Evolutionary conservation across 192 early-diverging fungal species (phyloP).

Genomic region (Pilobolus umbonatus): DNA sequence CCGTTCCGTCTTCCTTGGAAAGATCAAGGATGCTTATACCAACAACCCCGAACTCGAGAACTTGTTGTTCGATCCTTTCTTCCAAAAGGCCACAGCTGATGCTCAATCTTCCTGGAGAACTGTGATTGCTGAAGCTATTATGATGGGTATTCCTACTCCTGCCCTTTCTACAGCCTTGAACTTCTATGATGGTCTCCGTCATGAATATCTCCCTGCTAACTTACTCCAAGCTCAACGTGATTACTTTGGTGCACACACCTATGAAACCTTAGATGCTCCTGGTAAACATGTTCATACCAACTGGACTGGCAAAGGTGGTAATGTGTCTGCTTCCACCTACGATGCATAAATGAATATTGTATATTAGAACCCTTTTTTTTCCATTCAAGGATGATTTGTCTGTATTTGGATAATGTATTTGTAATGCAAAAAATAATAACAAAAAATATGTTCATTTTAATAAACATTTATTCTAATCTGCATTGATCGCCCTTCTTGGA

Average conservation of each 20-base stretch:
- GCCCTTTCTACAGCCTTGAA: conserved; percentile 85
- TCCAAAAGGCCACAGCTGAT: conserved; percentile 83
- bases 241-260: conserved; percentile 99
- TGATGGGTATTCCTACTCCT: conserved; percentile 88
- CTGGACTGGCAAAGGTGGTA: conserved; percentile 95
- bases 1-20: conserved; percentile 92
- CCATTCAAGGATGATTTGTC: background rate
- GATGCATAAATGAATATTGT: conserved; percentile 39
- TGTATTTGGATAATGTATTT: no score
- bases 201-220: conserved; percentile 87
- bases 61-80: conserved; percentile 95
- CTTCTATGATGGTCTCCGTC: conserved; percentile 98
- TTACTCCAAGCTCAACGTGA: conserved; percentile 96
- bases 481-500: conserved; percentile 1
- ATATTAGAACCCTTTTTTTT: background rate
- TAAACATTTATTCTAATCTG: background rate
- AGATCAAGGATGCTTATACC: conserved; percentile 95
- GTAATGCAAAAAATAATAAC: background rate
- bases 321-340: conserved; percentile 51
- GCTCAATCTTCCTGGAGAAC: conserved; percentile 85
- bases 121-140: conserved; percentile 74
- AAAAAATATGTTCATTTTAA: background rate
- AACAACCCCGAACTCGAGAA: conserved; percentile 82
- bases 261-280: conserved; percentile 74
- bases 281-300: conserved; percentile 78